These are phyloP conservation scores for Trichophyton equinum DNA, from an alignment of 2,329 filamentous ascomycete species.

Conservation along the genomic window DNA sequence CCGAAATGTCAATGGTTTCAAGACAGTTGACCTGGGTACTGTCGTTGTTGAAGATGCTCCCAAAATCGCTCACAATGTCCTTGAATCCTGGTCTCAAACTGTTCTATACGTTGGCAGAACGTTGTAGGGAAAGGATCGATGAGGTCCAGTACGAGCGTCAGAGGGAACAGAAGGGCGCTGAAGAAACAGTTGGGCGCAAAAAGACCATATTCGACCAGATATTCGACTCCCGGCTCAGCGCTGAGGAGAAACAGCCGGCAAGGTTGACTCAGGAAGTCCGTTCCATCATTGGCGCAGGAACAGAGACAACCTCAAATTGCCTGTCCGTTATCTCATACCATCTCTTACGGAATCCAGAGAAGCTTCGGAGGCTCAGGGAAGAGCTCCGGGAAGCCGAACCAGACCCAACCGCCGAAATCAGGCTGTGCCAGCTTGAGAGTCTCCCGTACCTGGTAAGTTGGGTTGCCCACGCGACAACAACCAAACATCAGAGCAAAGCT, in stretches of 20 bases:
- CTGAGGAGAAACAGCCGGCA: conserved; percentile 25
- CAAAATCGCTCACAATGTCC: conserved; percentile 5
- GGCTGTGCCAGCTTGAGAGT: conserved; percentile 8
- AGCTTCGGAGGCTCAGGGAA: conserved; percentile 4
- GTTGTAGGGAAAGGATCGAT: conserved; percentile 7
- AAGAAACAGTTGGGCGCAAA: not conserved
- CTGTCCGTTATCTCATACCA: conserved; percentile 15
- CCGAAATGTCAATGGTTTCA: conserved; percentile 6
- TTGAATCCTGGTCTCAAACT: conserved; percentile 10
- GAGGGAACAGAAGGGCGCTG: not conserved
- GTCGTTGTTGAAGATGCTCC: conserved; percentile 6
- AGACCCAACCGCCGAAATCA: not conserved
- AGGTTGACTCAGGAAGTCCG: conserved; percentile 24
- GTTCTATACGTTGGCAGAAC: conserved; percentile 8
- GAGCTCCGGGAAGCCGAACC: conserved; percentile 6
- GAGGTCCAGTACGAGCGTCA: conserved; percentile 1
- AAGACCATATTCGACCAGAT: conserved; percentile 22
- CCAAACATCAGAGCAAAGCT: not conserved
- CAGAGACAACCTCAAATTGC: conserved; percentile 24
- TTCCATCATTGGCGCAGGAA: conserved; percentile 24
- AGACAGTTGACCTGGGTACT: conserved; percentile 11
- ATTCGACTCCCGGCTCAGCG: conserved; percentile 24
- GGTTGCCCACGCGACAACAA: not conserved
- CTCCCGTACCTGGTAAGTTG: conserved; percentile 13
- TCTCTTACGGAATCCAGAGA: conserved; percentile 9